These are phyloP conservation scores for Phyllosticta capitalensis DNA, from an alignment of 2,329 filamentous ascomycete species.

Conservation along the genomic window DNA sequence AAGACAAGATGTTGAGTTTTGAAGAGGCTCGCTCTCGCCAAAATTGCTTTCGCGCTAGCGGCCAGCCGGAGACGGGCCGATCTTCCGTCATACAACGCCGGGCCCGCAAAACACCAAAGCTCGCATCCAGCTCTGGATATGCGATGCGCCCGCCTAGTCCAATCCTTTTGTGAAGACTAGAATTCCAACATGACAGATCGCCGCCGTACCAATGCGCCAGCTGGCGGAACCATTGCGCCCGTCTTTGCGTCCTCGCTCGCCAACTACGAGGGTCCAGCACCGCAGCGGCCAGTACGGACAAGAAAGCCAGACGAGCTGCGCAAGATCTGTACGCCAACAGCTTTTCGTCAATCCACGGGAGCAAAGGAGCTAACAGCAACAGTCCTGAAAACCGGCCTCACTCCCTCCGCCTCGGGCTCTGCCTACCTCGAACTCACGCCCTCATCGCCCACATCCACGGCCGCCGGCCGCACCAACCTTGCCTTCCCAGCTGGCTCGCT, in stretches of 20 bases:
- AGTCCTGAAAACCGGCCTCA: slow-evolving; percentile 87
- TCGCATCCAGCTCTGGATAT: not conserved
- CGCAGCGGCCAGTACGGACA: slow-evolving; percentile 43
- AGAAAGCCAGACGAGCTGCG: slow-evolving; percentile 63
- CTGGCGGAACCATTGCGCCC: slow-evolving; percentile 65
- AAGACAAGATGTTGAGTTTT: not conserved
- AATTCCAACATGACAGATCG: slow-evolving; percentile 61
- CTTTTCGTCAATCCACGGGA: not conserved
- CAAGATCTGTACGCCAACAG: slow-evolving; percentile 61
- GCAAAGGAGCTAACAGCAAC: slow-evolving; percentile 16
- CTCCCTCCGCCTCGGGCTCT: slow-evolving; percentile 86
- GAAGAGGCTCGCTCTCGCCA: not conserved
- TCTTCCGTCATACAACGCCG: not conserved
- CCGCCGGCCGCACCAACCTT: slow-evolving; percentile 26
- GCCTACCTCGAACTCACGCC: slow-evolving; percentile 63
- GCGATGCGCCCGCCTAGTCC: not conserved
- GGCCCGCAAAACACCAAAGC: not conserved
- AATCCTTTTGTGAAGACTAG: not conserved
- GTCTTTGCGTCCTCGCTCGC: slow-evolving; percentile 50
- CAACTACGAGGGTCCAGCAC: slow-evolving; percentile 36
- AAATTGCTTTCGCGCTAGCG: not conserved
- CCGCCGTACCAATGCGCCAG: slow-evolving; percentile 81
- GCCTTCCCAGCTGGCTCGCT: slow-evolving; percentile 55
- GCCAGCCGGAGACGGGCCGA: not conserved
- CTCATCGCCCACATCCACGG: slow-evolving; percentile 33